Percentiles rank a stretch among this genome's conserved stretches.
These are phyloP conservation scores for Gyrodon lividus DNA, from an alignment of 768 basidiomycete genomes.

Conservation along the genomic window DNA sequence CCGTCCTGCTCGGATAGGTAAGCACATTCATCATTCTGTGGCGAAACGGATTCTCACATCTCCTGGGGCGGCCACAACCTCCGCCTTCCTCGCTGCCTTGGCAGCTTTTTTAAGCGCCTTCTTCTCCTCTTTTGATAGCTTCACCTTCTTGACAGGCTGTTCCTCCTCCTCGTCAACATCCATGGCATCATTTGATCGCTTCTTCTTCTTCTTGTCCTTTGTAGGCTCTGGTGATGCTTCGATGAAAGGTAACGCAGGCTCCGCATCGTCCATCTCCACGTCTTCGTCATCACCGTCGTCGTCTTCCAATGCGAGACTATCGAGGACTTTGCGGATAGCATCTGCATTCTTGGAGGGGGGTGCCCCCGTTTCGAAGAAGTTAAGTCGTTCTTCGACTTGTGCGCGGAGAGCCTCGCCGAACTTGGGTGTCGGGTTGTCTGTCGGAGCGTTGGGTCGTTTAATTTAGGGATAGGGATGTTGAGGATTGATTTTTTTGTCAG, in stretches of 20 bases:
- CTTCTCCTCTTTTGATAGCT: constrained; percentile 83
- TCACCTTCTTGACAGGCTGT: constrained; percentile 64
- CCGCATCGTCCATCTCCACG: constrained; percentile 45
- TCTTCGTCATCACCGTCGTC: constrained; percentile 56
- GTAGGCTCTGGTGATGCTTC: constrained; percentile 57
- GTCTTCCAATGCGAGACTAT: constrained; percentile 69
- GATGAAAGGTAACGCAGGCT: constrained; percentile 56
- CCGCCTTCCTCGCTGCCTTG: constrained; percentile 61
- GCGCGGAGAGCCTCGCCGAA: constrained; percentile 92
- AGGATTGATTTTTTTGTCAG: neutral
- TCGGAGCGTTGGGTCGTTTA: neutral
- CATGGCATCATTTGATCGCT: constrained; percentile 67
- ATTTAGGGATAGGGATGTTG: neutral
- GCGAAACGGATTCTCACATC: constrained; percentile 34
- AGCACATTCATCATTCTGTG: constrained; percentile 5
- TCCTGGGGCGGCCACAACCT: constrained; percentile 25
- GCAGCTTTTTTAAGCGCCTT: constrained; percentile 78
- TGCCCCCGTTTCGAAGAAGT: constrained; percentile 90
- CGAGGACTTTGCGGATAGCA: constrained; percentile 85
- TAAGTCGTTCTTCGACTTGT: constrained; percentile 94
- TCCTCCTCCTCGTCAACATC: constrained; percentile 59
- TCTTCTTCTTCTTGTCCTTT: constrained; percentile 70
- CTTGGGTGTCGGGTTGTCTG: constrained; percentile 83
- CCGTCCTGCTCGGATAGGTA: constrained; percentile 26
- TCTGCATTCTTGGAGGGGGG: constrained; percentile 90